These are phyloP conservation scores for Corylus americana DNA, from an alignment of 306 rosid genomes.

Conservation along the genomic window DNA sequence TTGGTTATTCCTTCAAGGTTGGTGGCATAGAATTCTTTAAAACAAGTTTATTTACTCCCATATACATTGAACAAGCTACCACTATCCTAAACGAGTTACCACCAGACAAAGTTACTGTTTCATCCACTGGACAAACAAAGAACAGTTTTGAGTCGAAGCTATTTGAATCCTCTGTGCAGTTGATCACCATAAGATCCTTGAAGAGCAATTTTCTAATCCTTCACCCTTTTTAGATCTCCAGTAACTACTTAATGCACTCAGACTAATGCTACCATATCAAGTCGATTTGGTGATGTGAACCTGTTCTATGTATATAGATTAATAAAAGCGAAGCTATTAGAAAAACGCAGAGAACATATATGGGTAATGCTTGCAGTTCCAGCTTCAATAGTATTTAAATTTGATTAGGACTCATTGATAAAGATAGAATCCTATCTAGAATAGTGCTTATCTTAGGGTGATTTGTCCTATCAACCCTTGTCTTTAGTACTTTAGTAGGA, in stretches of 20 bases:
- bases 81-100: not conserved
- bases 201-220: too few relatives aligned
- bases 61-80: not conserved
- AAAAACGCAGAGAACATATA: not conserved
- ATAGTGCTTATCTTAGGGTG: too few relatives aligned
- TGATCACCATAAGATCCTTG: not conserved
- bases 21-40: not conserved
- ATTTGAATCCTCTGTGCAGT: not conserved
- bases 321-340: not conserved
- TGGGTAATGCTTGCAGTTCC: not conserved
- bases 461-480: too few relatives aligned
- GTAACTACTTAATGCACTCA: not conserved
- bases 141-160: not conserved
- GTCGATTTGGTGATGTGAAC: not conserved
- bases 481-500: too few relatives aligned
- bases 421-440: too few relatives aligned
- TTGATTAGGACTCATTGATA: too few relatives aligned
- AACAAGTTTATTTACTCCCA: not conserved
- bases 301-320: not conserved
- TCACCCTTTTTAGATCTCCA: not conserved
- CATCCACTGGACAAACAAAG: not conserved
- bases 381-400: too few relatives aligned
- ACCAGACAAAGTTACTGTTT: not conserved
- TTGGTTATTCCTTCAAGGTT: not conserved
- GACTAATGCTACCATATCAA: not conserved